Conservation (phyloP, 345 rosid genomes). For the Eucalyptus tenuipes region DNA sequence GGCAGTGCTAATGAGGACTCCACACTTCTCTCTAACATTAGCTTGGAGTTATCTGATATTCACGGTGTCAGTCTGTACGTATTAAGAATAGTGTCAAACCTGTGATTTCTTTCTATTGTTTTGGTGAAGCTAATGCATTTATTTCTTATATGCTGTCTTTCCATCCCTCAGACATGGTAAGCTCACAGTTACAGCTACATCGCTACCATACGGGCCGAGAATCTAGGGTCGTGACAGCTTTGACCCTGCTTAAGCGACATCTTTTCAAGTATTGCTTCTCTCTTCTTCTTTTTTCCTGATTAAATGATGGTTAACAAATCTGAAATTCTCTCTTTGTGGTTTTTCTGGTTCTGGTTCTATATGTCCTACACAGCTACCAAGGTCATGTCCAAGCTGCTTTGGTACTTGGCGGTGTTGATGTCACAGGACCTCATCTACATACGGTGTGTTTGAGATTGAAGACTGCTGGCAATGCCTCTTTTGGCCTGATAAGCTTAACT, state of each 20-base stretch:
- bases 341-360: background rate
- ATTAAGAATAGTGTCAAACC: background rate
- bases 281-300: background rate
- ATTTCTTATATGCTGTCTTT: background rate
- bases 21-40: background rate
- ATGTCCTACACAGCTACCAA: slow-evolving; percentile 2
- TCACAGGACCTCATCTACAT: slow-evolving; percentile 11
- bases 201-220: background rate
- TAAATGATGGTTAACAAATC: background rate
- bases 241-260: slow-evolving; percentile 3
- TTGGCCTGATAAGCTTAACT: background rate
- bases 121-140: background rate
- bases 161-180: slow-evolving; percentile 6
- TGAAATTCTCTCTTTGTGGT: background rate
- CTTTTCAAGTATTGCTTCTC: slow-evolving; percentile 3
- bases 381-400: slow-evolving; percentile 10
- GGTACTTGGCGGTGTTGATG: slow-evolving; percentile 10
- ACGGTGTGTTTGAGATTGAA: background rate
- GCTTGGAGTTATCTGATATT: background rate
- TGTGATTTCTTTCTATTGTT: background rate
- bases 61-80: background rate
- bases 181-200: slow-evolving; percentile 6
- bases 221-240: slow-evolving; percentile 10
- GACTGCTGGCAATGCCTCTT: background rate
- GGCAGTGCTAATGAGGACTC: background rate